Evolutionary conservation across 1,284 basidiomycete species (phyloP), one percentile per base, ranked within the genome.

Genomic region (Melanopsichium pennsylvanicum): DNA sequence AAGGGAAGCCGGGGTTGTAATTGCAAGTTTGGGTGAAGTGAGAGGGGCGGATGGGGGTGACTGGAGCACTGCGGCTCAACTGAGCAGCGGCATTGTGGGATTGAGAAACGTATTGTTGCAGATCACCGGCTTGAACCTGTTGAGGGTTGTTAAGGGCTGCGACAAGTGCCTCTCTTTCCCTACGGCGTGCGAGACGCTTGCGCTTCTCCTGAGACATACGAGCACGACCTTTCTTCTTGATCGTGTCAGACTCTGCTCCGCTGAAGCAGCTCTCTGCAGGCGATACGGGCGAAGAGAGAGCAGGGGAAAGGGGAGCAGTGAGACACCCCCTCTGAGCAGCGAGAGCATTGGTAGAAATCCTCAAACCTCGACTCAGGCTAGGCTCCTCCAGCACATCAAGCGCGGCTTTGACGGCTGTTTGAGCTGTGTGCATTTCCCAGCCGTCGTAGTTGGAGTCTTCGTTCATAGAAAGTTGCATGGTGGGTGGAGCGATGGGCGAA

Each of bases 131-230:
- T 19, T 22, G 32, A 8, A 29, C 13, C 18, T 42, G 44, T 2
- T 25, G 11, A 23, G 32, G 44, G 8, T 37, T 37, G 3, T n/a
- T 25, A 3, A 56, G 18, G 4, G 42, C 33, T 2, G 47, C 51
- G 3, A 72, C 23, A 7, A 74, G 50, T 1, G 73, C 73, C 31
- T 75, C 73, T 16, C 73, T 31, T 23, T 75, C 73, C 11, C 68
- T 38, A 11, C 73, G 36, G 9, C 73, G 36, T 6, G 73, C 73
- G 2, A 75, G 45, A 8, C 73, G 27, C 31, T 67, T 68, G 5
- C 73, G 56, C 45, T 75, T 75, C 41, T 75, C 73, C 45, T 75
- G 73, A 26, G 60, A 67, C 73, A 75, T 75, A 12, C 73, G 29
- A 6, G 73, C 73, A 5, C 71, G 42, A 21, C 73, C 73, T 39